Evolutionary conservation across 805 yeast genomes (phyloP).

Genomic region (Vanderwaltozyma tropicalis): DNA sequence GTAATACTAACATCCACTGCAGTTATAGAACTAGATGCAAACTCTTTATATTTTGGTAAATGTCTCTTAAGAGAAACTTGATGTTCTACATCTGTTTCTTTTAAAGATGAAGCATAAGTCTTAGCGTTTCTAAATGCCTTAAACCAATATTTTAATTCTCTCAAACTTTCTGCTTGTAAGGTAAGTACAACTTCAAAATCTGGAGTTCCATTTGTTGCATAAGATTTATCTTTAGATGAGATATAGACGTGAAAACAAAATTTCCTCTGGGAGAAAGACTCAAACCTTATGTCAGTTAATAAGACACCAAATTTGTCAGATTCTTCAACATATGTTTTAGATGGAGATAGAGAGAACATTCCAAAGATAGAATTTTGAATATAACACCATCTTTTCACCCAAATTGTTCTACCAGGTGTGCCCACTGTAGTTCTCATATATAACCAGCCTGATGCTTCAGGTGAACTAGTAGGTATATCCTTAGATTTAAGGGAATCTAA

Average conservation of each 20-base stretch:
- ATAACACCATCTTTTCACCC: conserved; percentile 80
- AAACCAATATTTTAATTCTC: conserved; percentile 63
- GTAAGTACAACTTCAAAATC: conserved; percentile 29
- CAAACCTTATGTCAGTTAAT: conserved; percentile 51
- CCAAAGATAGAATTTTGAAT: conserved; percentile 78
- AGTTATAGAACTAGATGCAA: conserved; percentile 52
- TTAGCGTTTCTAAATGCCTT: conserved; percentile 54
- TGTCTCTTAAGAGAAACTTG: conserved; percentile 47
- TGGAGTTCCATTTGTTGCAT: not conserved
- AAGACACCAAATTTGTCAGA: conserved; percentile 76
- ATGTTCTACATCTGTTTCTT: conserved; percentile 25
- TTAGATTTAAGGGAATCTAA: conserved; percentile 14
- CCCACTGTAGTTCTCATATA: conserved; percentile 58
- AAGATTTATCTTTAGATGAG: not conserved
- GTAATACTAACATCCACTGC: conserved; percentile 33
- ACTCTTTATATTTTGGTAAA: conserved; percentile 56
- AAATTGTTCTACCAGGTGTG: conserved; percentile 42
- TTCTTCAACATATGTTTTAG: conserved; percentile 69
- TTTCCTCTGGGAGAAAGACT: conserved; percentile 57
- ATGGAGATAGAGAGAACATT: conserved; percentile 53
- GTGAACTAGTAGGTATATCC: not conserved
- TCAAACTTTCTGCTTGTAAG: conserved; percentile 66
- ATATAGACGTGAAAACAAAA: conserved; percentile 65
- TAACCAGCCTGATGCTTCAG: conserved; percentile 77
- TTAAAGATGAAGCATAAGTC: conserved; percentile 33